Base-by-base conservation (phyloP, 140 eudicot genomes). In the Erigeron philadelphicus region DNA sequence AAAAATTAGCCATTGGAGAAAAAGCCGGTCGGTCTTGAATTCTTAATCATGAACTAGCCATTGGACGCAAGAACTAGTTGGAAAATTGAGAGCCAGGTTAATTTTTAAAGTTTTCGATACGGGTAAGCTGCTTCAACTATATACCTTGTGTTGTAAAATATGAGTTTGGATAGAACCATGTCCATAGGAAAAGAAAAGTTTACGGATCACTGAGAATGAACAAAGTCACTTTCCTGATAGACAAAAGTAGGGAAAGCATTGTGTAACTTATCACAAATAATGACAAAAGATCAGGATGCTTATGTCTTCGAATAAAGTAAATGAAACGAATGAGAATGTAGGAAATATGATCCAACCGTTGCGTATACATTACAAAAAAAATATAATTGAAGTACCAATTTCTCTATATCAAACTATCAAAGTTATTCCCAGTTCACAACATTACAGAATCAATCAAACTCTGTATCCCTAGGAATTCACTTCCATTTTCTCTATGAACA, bases 401-500 rank as follows among this genome's bases (percentile, higher is more conserved):
- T 64, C 12, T 41, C 50, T 72, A 44, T 70, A 21, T 21, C 25
- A 21, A 21, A 21, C 25, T 21, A 50, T 50, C 0, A 23, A 71
- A 16, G 13, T 72, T 49, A 72, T 60, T 72, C 62, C 8, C 75
- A 43, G n/a, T 52, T 72, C 59, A 74, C 23, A 23, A 57, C 12
- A 59, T 41, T 73, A 73, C 56, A 64, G 56, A 43, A 42, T 41
- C 46, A 62, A 52, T 47, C 67, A 57, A 60, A 48, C 59, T 68
- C 70, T 48, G 46, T 49, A 62, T 56, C 16, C 44, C 50, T 50
- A 76, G 60, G 38, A 19, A 64, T 61, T 52, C 15, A 18, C 23
- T 63, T 64, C 58, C 71, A 53, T 41, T 42, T 41, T 19, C 75
- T 66, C 66, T 76, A 55, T 64, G 41, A 74, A 74, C 66, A 67